Percentiles rank a stretch among this genome's conserved stretches.
Evolutionary conservation across 1,284 basidiomycete genomes (phyloP).

Genomic region (Tremellales sp.): DNA sequence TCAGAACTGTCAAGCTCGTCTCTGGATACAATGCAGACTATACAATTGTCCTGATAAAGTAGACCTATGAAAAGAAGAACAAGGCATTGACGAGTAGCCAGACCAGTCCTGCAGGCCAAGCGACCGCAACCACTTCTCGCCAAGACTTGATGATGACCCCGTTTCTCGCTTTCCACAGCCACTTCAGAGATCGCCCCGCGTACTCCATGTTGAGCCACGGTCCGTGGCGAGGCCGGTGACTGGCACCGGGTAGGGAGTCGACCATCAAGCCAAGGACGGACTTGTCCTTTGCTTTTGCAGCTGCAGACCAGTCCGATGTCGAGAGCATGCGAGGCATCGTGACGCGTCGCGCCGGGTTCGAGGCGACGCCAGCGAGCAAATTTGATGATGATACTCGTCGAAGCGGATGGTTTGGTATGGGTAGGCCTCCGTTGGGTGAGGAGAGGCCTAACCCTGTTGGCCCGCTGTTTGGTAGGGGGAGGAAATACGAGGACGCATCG

Average conservation of each 20-base stretch:
- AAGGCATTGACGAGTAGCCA: slow-evolving; percentile 44
- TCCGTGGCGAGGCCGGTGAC: slow-evolving; percentile 29
- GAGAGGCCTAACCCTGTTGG: slow-evolving; percentile 13
- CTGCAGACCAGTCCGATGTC: slow-evolving; percentile 38
- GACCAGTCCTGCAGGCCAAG: slow-evolving; percentile 38
- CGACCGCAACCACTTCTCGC: slow-evolving; percentile 33
- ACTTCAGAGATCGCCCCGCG: slow-evolving; percentile 21
- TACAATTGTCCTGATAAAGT: no score
- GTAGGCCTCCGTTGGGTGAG: slow-evolving; percentile 10
- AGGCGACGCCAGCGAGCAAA: background rate
- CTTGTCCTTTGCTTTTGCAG: slow-evolving; percentile 41
- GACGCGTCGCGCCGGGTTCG: slow-evolving; percentile 12
- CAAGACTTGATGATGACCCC: slow-evolving; percentile 37
- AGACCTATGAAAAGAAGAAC: slow-evolving; percentile 30
- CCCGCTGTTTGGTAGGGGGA: slow-evolving; percentile 17
- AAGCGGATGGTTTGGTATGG: slow-evolving; percentile 2
- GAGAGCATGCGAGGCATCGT: slow-evolving; percentile 31
- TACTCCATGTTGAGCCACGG: slow-evolving; percentile 50
- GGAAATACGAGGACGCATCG: slow-evolving; percentile 25
- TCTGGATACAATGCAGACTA: no score
- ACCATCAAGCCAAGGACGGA: slow-evolving; percentile 32
- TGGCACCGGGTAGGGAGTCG: slow-evolving; percentile 20
- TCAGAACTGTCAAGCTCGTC: no score
- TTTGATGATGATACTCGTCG: slow-evolving; percentile 18
- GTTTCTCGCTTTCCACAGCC: slow-evolving; percentile 41